Conservation (phyloP, 2,329 filamentous ascomycete species). For the Xylaria multiplex region DNA sequence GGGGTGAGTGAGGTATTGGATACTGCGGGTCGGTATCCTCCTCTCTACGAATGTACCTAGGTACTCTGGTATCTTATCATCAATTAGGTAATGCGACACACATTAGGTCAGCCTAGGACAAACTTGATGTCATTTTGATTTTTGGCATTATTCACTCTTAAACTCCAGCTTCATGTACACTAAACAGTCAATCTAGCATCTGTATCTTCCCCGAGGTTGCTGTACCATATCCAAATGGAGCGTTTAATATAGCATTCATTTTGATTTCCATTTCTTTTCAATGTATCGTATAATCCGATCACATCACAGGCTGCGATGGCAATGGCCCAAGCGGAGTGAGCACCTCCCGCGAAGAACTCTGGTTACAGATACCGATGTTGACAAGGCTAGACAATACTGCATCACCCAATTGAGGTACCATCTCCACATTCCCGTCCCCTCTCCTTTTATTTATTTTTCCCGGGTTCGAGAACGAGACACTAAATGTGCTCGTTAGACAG, state of each 20-base stretch:
- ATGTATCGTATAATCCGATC: constrained; percentile 44
- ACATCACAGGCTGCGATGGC: constrained; percentile 39
- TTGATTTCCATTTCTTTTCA: constrained; percentile 19
- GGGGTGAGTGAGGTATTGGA: no score
- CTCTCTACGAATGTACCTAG: no score
- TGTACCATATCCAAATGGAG: constrained; percentile 26
- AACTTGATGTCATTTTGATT: no score
- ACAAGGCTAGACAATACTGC: constrained; percentile 65
- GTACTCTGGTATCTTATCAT: no score
- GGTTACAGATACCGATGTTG: constrained; percentile 62
- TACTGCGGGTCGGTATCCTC: no score
- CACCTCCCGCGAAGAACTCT: constrained; percentile 51
- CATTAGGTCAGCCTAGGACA: no score
- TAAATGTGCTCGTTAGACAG: constrained; percentile 72
- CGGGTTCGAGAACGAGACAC: constrained; percentile 6
- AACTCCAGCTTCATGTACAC: background rate
- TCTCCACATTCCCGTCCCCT: background rate
- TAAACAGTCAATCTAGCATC: no score
- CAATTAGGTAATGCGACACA: no score
- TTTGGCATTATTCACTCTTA: constrained; percentile 27
- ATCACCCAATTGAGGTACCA: constrained; percentile 61
- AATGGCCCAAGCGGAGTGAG: constrained; percentile 34
- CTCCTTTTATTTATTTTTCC: no score
- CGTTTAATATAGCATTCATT: constrained; percentile 26
- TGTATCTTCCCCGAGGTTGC: background rate